Percentiles rank a stretch among this genome's conserved stretches.
Conservation (phyloP, 2,329 filamentous ascomycete genomes). For the Ophiostoma sp. region DNA sequence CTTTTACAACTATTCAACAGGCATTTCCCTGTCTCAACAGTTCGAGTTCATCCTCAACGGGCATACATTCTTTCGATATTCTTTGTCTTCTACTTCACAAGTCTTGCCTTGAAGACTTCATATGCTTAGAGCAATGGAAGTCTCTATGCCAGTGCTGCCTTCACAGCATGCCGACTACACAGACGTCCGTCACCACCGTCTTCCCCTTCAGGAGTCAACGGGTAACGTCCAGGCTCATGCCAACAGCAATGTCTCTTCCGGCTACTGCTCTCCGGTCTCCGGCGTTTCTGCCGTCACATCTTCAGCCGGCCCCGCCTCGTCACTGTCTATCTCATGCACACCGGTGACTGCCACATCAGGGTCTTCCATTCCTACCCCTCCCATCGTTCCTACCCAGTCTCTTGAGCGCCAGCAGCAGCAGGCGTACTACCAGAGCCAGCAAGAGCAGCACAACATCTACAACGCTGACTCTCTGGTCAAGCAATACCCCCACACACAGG, state of each 20-base stretch:
- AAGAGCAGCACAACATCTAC: slow-evolving; percentile 21
- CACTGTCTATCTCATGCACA: slow-evolving; percentile 24
- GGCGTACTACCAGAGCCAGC: slow-evolving; percentile 24
- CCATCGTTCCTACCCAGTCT: slow-evolving; percentile 47
- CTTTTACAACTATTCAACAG: background rate
- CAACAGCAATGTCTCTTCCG: slow-evolving; percentile 33
- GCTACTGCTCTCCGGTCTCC: slow-evolving; percentile 39
- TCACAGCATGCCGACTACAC: slow-evolving; percentile 46
- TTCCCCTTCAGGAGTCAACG: slow-evolving; percentile 49
- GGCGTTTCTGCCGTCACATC: slow-evolving; percentile 17
- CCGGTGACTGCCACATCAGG: slow-evolving; percentile 35
- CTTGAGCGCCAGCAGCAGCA: slow-evolving; percentile 34
- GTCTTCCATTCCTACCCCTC: slow-evolving; percentile 37
- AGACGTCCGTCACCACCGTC: slow-evolving; percentile 40
- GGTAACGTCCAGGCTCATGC: slow-evolving; percentile 44
- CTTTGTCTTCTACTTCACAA: slow-evolving; percentile 11
- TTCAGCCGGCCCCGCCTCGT: slow-evolving; percentile 19
- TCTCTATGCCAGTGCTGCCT: slow-evolving; percentile 44
- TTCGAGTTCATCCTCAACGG: background rate
- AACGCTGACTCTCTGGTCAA: slow-evolving; percentile 20
- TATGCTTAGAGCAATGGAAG: slow-evolving; percentile 34
- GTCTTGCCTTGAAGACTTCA: background rate
- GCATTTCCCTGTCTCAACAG: background rate
- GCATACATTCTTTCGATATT: slow-evolving; percentile 8
- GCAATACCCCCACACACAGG: slow-evolving; percentile 16